These are phyloP conservation scores for Lepidium africanum DNA, from an alignment of 345 rosid species.

Conservation along the genomic window DNA sequence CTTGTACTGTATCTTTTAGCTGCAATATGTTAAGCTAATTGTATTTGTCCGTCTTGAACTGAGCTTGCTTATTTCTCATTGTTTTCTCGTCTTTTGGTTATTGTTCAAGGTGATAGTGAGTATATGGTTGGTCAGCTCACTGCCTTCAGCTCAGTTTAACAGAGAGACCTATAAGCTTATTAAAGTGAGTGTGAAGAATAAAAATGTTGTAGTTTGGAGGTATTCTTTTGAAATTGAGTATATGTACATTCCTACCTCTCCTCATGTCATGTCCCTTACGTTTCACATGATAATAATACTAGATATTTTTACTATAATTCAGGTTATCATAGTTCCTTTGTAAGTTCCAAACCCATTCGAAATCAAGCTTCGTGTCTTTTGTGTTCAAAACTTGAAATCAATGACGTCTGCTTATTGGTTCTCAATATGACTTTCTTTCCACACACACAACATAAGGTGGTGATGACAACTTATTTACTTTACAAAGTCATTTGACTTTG, in stretches of 20 bases:
- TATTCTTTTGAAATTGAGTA: no score
- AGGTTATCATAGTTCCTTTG: no score
- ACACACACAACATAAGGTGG: constrained; percentile 8
- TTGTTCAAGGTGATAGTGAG: constrained; percentile 88
- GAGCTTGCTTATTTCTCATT: not conserved
- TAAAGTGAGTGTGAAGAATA: no score
- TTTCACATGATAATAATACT: no score
- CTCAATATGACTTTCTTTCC: not conserved
- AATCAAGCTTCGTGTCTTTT: not conserved
- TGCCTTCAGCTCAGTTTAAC: constrained; percentile 89
- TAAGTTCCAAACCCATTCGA: not conserved
- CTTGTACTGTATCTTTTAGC: no score
- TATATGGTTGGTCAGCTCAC: constrained; percentile 98
- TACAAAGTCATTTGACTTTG: not conserved
- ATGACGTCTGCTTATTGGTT: not conserved
- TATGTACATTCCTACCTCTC: no score
- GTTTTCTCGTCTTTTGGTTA: not conserved
- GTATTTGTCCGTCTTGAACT: not conserved
- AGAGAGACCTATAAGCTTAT: no score
- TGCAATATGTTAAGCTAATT: not conserved
- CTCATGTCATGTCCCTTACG: no score
- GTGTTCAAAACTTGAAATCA: not conserved
- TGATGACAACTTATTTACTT: not conserved
- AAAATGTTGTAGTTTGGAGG: no score
- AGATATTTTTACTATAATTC: no score